Base-by-base conservation (phyloP, 495 filamentous ascomycete genomes). In the Neurospora terricola region DNA sequence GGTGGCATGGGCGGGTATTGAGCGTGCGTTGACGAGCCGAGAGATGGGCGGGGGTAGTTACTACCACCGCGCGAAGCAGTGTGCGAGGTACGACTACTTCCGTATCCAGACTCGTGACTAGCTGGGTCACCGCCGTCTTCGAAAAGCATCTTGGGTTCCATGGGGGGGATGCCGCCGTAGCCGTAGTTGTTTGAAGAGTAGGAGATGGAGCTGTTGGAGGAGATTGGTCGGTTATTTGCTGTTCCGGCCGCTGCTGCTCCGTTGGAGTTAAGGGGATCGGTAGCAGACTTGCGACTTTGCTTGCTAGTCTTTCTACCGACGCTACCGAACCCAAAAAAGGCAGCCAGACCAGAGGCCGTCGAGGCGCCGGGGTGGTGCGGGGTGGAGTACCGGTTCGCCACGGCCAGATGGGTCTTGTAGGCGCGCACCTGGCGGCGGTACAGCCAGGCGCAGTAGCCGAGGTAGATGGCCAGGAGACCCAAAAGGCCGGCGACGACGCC, bases 401-500 rank as follows among this genome's bases (percentile, higher is more conserved):
- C 86, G 16, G 86, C 86, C 38, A 91, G 85, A 78, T 92, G 88
- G 38, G 84, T 81, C 75, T 88, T 88, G 81, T 91, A 92, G 6
- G 90, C 84, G 1, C 77, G 73, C 12, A 92, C 83, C 75, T 90
- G 91, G 34, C 87, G 86, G 38, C 89, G 86, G 81, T 91, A 92
- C 7, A 93, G 80, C 86, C 88, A 92, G 27, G 88, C 86, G 79
- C 91, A 91, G 83, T 92, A 92, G 16, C 89, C 90, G 23, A 94
- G 83, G 76, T 93, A 90, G 10, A 80, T 80, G 3, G 89, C 87
- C 5, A 89, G 77, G 18, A 92, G 73, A 45, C 86, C 86, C 14
- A 89, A 82, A 16, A 89, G 75, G 37, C 88, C 91, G 5, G 89
- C 91, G 71, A 93, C 78, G 38, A 88, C 85, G 30, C 88, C 89